Percentiles rank a stretch among this genome's conserved stretches.
These are phyloP conservation scores for Moelleriella libera DNA, from an alignment of 2,329 filamentous ascomycete species.

Conservation along the genomic window DNA sequence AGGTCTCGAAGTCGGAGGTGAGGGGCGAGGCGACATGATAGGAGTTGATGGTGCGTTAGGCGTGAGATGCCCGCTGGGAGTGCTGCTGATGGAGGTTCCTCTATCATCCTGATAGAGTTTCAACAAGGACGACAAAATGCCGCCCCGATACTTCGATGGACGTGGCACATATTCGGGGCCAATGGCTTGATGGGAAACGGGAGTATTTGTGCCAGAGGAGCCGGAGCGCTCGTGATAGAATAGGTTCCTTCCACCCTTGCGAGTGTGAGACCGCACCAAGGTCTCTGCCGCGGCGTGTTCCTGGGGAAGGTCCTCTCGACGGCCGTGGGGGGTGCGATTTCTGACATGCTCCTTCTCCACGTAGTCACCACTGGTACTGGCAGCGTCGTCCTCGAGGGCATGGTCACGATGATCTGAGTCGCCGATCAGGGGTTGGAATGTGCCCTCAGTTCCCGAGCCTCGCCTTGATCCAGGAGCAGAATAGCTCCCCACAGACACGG, in stretches of 20 bases:
- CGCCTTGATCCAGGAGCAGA: slow-evolving; percentile 22
- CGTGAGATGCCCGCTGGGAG: slow-evolving; percentile 25
- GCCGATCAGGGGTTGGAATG: slow-evolving; percentile 18
- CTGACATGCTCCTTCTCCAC: slow-evolving; percentile 6
- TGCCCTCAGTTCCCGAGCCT: slow-evolving; percentile 17
- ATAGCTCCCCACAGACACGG: slow-evolving; percentile 23
- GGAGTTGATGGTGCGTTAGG: slow-evolving; percentile 23
- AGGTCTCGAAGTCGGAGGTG: slow-evolving; percentile 25
- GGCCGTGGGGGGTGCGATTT: slow-evolving; percentile 12
- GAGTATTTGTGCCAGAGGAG: slow-evolving; percentile 22
- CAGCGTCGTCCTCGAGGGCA: slow-evolving; percentile 7
- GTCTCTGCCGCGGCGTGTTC: slow-evolving; percentile 17
- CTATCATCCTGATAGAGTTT: slow-evolving; percentile 49
- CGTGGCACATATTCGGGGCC: slow-evolving; percentile 44
- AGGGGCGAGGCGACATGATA: slow-evolving; percentile 24
- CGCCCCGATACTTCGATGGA: slow-evolving; percentile 55
- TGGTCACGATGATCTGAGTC: slow-evolving; percentile 14
- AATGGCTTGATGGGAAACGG: slow-evolving; percentile 33
- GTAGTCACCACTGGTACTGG: slow-evolving; percentile 1
- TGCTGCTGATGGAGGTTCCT: slow-evolving; percentile 16
- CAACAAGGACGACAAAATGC: slow-evolving; percentile 58
- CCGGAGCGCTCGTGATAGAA: slow-evolving; percentile 14
- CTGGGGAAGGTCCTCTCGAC: slow-evolving; percentile 8
- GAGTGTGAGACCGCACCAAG: slow-evolving; percentile 19
- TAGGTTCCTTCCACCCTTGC: slow-evolving; percentile 13